phyloP scores from a whole-genome alignment of 129 eudicot species.

The Cynara cardunculus region DNA sequence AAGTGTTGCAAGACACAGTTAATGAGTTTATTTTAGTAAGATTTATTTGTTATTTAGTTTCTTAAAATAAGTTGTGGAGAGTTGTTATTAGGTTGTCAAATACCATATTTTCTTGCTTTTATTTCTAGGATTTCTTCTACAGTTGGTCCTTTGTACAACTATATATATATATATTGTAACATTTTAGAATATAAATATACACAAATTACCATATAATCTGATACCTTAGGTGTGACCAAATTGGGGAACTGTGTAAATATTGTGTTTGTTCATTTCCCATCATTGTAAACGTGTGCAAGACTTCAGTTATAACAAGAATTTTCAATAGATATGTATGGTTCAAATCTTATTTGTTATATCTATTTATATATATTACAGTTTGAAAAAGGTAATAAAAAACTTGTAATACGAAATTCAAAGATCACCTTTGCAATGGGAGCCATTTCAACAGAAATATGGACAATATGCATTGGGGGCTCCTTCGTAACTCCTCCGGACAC shows the following conservation, averaged over 20 bases:
- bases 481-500: constrained; percentile 77
- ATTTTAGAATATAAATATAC: too few species aligned
- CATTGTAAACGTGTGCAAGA: neutral
- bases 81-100: too few species aligned
- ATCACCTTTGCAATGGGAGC: constrained; percentile 99
- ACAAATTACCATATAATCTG: neutral
- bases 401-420: neutral
- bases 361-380: neutral
- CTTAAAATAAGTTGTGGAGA: too few species aligned
- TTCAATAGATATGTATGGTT: neutral
- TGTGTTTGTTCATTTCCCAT: neutral
- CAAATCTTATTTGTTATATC: neutral
- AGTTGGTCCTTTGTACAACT: too few species aligned
- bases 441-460: constrained; percentile 96
- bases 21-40: too few species aligned
- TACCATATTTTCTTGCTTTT: too few species aligned
- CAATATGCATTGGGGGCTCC: constrained; percentile 98
- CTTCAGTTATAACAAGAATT: neutral
- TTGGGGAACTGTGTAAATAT: neutral
- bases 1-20: too few species aligned
- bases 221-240: neutral
- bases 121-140: too few species aligned
- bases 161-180: neutral
- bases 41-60: too few species aligned
- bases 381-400: neutral